Evolutionary conservation across 495 filamentous ascomycete species (phyloP).

Genomic region (Elaphomyces granulatus): DNA sequence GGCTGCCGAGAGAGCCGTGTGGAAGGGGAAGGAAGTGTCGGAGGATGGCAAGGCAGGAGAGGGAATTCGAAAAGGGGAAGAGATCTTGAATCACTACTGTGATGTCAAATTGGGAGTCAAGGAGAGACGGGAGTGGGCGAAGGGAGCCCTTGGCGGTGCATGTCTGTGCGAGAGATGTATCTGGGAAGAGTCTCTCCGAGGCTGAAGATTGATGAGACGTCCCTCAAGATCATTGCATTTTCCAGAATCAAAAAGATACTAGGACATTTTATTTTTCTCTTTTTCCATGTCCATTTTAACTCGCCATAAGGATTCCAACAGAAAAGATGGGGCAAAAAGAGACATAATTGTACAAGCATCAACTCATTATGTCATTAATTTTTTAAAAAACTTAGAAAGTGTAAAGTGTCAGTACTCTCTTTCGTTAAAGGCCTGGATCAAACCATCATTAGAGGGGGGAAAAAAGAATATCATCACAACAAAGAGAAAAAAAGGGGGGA

Average conservation of each 20-base stretch:
- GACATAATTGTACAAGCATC: background rate
- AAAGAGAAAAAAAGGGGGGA: too few species aligned
- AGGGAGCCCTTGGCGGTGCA: conserved; percentile 66
- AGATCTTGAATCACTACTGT: conserved; percentile 89
- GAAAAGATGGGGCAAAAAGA: background rate
- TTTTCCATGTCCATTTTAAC: background rate
- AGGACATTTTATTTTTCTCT: background rate
- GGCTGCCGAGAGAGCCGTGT: conserved; percentile 31
- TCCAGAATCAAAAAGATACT: background rate
- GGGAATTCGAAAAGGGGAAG: conserved; percentile 54
- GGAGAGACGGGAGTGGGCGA: conserved; percentile 77
- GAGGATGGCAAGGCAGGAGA: conserved; percentile 4
- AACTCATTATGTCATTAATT: background rate
- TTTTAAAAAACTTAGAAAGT: too few species aligned
- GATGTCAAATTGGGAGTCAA: conserved; percentile 66
- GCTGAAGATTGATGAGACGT: conserved; percentile 1
- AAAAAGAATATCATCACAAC: too few species aligned
- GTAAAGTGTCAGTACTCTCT: too few species aligned
- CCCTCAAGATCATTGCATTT: too few species aligned
- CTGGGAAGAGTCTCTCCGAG: conserved; percentile 29
- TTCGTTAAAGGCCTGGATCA: too few species aligned
- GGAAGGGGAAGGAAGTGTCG: conserved; percentile 16
- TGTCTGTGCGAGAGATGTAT: conserved; percentile 73
- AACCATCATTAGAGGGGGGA: too few species aligned
- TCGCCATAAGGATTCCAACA: background rate